Evolutionary conservation across 2,329 filamentous ascomycete genomes (phyloP), one percentile per base, ranked within the genome.

Genomic region (Aureobasidium sp.): DNA sequence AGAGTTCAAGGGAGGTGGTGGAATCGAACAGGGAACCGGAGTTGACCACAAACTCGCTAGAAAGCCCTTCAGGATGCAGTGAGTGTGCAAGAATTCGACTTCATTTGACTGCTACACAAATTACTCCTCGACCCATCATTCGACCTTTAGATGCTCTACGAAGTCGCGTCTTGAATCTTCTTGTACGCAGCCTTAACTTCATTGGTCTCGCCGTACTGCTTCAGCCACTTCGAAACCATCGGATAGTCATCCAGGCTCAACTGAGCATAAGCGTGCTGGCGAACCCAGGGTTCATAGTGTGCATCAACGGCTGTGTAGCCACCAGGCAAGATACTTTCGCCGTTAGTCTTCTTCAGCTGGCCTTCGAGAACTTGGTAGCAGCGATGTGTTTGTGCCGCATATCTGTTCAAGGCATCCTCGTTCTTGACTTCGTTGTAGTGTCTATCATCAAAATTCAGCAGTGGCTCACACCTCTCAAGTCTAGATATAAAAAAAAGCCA

Each of bases 201-300:
- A 48, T 74, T 67, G 17, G 73, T 68, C 19, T 66, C 68, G 9
- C 65, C 68, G 64, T 78, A 71, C 7, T 68, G 67, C 40, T 69
- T 63, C 48, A 77, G 64, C 76, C 76, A 78, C 65, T 72, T 74
- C 48, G 66, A 64, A n/a, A 78, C 68, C 17, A 65, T 67, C 1
- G 75, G 74, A 61, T 78, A 76, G 12, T 72, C 71, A 22, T 77
- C 73, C 54, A 78, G 45, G 15, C 70, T 71, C 62, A 78, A 64
- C 8, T 72, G 72, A 1, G 76, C 76, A 66, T 73, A 76, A 0
- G 66, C 64, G 64, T 74, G 68, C 62, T 74, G 68, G 12, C 71
- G 67, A 3, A 78, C 70, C 75, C 76, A 79, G 4, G 74, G 72
- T 63, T 77, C 72, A 52, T 74, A 76, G 64, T 78, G 76, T 42